Evolutionary conservation across 1,284 basidiomycete genomes (phyloP).

Genomic region (Tilletia caries): DNA sequence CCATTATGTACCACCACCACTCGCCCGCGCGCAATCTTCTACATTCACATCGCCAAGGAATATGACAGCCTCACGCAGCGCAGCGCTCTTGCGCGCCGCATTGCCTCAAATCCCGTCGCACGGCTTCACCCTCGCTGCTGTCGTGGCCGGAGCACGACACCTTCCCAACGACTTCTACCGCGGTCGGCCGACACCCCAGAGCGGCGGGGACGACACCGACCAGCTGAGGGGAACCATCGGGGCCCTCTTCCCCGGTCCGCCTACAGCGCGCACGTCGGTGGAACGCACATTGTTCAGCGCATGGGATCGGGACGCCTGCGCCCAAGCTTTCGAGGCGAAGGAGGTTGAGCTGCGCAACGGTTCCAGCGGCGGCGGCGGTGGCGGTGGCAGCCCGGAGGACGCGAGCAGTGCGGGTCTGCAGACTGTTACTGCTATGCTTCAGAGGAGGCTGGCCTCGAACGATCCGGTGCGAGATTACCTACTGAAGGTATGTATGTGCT

Average conservation of each 20-base stretch:
- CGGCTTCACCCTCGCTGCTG: slow-evolving; percentile 6
- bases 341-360: too few species aligned
- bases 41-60: background rate
- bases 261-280: background rate
- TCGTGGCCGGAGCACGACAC: background rate
- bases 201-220: too few species aligned
- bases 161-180: too few species aligned
- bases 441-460: background rate
- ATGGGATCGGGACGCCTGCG: background rate
- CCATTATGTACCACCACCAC: too few species aligned
- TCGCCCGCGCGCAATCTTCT: too few species aligned
- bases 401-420: background rate
- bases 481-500: background rate
- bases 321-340: background rate
- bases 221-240: background rate
- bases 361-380: too few species aligned
- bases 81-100: background rate
- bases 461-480: background rate
- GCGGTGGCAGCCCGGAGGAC: too few species aligned
- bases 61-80: slow-evolving; percentile 2
- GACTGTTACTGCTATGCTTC: background rate
- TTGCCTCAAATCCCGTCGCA: background rate
- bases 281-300: background rate
- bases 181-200: too few species aligned
- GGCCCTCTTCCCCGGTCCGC: slow-evolving; percentile 4